Evolutionary conservation across 345 rosid genomes (phyloP), one percentile per base, ranked within the genome.

Genomic region (Gossypium rotundifolium): DNA sequence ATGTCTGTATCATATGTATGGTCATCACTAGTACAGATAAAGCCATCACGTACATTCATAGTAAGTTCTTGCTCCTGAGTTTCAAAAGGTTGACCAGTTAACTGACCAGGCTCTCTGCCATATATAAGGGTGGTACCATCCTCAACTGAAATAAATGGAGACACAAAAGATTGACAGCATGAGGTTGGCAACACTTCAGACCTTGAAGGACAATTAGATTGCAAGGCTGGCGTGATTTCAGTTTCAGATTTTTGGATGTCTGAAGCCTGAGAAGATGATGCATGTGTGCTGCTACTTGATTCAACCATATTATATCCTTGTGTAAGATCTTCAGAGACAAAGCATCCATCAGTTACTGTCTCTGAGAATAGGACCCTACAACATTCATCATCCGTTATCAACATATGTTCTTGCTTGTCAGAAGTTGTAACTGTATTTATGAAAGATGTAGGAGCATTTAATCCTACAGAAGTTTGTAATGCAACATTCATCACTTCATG

Each of bases 371-470:
- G 86, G 77, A 84, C 81, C 87, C 87, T 83, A 83, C 95, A 93
- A 77, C 94, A 93, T 81, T 93, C 99, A 74, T 90, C 98, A 77
- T 95, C 96, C 12, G 97, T 83, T 80, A 88, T 83, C 83, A 91
- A 77, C 69, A 91, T 77, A 46, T 84, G 84, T 67, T 88, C 88
- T 74, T 84, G 79, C 75, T 79, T 85, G 51, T 81, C 76, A 53
- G 84, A 74, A 69, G 72, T 77, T 33, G 75, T 74, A 48, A 75
- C 82, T 52, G 80, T 74, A 81, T 82, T 80, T 74, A 84, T 82
- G 57, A 82, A 46, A 60, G 86, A 79, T 79, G 88, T 72, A 82
- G 87, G 81, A 81, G 78, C 81, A 71, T 70, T 79, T n/a, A 77
- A 77, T 75, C 78, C 84, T 78, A 79, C 62, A 27, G 88, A 83